phyloP scores from a whole-genome alignment of 2,329 filamentous ascomycete species.

The Calonectria montana region DNA sequence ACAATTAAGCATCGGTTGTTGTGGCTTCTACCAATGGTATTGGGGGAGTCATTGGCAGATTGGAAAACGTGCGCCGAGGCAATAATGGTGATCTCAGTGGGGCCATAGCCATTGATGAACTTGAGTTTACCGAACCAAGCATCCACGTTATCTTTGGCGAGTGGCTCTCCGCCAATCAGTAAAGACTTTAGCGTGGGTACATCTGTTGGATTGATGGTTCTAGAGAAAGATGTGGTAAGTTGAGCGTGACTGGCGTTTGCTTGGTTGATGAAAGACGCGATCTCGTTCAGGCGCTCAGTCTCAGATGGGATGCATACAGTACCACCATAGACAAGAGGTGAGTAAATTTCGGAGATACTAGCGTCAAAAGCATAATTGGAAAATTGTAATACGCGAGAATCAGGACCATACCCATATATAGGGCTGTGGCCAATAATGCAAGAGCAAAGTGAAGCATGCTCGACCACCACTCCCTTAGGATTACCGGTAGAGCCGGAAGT shows the following conservation, averaged over 20 bases:
- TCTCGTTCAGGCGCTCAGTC: conserved; percentile 40
- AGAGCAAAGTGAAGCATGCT: conserved; percentile 6
- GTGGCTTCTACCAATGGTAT: conserved; percentile 16
- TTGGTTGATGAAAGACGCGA: conserved; percentile 7
- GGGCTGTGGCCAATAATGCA: background rate
- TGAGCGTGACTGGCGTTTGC: background rate
- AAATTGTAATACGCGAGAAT: conserved; percentile 33
- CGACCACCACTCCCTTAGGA: conserved; percentile 64
- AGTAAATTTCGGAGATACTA: conserved; percentile 52
- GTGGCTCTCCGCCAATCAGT: conserved; percentile 19
- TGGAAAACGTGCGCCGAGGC: conserved; percentile 3
- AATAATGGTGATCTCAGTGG: conserved; percentile 17
- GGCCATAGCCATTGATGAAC: conserved; percentile 8
- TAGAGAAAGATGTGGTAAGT: background rate
- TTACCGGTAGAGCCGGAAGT: conserved; percentile 66
- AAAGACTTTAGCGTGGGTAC: conserved; percentile 6
- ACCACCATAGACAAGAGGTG: conserved; percentile 50
- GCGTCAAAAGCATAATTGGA: conserved; percentile 52
- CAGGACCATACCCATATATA: background rate
- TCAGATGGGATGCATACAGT: conserved; percentile 53
- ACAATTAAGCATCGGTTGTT: conserved; percentile 24
- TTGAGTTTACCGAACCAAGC: conserved; percentile 14
- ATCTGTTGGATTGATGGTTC: background rate
- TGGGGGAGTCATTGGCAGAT: background rate
- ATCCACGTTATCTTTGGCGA: conserved; percentile 16